Conservation (phyloP, 2,329 filamentous ascomycete genomes). For the Pseudocercospora fijiensis region DNA sequence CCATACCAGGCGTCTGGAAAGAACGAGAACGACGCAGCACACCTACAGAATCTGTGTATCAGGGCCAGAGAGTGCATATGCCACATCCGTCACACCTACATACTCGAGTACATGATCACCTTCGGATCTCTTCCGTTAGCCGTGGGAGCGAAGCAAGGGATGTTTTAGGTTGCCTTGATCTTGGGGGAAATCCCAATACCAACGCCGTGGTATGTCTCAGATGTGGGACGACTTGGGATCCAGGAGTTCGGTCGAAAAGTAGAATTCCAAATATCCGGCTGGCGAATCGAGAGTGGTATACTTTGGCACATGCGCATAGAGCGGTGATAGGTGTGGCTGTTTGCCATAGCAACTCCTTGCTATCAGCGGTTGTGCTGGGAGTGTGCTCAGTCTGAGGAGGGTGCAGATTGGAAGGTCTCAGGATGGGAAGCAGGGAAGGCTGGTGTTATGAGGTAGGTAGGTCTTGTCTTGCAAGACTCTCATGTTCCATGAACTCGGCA, state of each 20-base stretch:
- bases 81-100: constrained; percentile 7
- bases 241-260: neutral
- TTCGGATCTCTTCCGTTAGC: constrained; percentile 2
- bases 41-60: neutral
- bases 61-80: constrained; percentile 1
- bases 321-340: neutral
- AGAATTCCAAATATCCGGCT: neutral
- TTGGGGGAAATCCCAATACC: neutral
- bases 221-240: neutral
- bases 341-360: neutral
- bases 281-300: neutral
- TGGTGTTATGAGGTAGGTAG: neutral
- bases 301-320: neutral
- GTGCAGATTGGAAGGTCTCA: neutral
- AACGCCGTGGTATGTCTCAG: neutral
- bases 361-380: neutral
- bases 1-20: neutral
- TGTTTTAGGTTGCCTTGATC: neutral
- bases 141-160: constrained; percentile 3
- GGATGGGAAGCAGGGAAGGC: neutral
- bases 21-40: constrained; percentile 6
- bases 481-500: neutral
- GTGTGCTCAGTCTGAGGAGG: neutral
- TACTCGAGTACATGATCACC: neutral
- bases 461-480: neutral